Conservation (phyloP, 148 eudicot species). For the Hydrangea macrophylla region DNA sequence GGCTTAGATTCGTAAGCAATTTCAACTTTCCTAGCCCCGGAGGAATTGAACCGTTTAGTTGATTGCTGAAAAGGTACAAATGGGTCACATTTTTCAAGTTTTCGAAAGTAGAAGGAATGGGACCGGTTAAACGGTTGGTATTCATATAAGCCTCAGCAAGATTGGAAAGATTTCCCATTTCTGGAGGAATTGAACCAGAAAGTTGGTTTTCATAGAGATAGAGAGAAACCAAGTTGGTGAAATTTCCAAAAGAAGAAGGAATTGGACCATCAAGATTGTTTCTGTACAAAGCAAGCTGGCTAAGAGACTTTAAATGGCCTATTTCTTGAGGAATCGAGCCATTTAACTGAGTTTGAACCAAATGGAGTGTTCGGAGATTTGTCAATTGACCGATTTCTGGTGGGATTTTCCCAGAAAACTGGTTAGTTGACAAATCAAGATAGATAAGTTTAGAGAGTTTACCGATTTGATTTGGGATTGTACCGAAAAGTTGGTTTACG, state of each 20-base stretch:
- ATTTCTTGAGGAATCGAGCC: slow-evolving; percentile 13
- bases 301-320: slow-evolving; percentile 4
- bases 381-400: background rate
- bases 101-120: slow-evolving; percentile 30
- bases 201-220: background rate
- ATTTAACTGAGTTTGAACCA: background rate
- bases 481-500: background rate
- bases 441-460: slow-evolving; percentile 4
- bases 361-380: background rate
- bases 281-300: background rate
- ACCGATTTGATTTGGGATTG: slow-evolving; percentile 1
- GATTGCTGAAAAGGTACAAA: slow-evolving; percentile 29
- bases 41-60: slow-evolving; percentile 30
- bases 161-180: background rate
- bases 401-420: slow-evolving; percentile 2
- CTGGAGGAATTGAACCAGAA: background rate
- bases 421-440: slow-evolving; percentile 2
- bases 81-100: slow-evolving; percentile 26
- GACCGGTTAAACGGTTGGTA: slow-evolving; percentile 29
- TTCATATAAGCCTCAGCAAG: background rate
- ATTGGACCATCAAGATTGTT: background rate
- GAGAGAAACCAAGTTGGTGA: background rate
- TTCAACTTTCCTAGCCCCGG: slow-evolving; percentile 28
- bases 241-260: background rate
- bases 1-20: slow-evolving; percentile 21